A percentile compares a stretch with the other conserved stretches of the same genome.
Evolutionary conservation across 169 alveolate species (phyloP).

Genomic region (Amoebophrya sp.): DNA sequence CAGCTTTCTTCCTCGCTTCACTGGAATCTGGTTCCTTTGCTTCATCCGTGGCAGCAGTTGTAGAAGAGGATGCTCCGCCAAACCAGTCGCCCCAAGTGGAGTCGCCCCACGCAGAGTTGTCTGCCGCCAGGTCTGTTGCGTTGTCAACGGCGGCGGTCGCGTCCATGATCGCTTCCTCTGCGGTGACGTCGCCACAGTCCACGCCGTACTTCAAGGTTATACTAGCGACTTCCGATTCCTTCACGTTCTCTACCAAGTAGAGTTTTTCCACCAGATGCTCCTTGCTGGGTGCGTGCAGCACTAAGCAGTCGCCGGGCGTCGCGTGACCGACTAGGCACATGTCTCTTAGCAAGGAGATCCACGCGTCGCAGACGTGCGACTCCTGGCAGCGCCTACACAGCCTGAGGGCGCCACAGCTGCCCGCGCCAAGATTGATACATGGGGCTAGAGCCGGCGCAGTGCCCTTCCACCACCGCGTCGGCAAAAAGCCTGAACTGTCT

Average conservation of each 20-base stretch:
- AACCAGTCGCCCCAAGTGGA: neutral
- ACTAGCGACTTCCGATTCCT: neutral
- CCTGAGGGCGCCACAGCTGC: neutral
- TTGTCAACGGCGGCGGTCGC: neutral
- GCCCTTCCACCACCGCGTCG: too few relatives aligned
- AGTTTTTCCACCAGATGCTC: neutral
- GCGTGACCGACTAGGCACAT: neutral
- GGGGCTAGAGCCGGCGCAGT: too few relatives aligned
- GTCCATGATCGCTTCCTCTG: neutral
- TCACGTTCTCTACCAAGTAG: neutral
- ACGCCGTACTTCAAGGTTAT: neutral
- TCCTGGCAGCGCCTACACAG: neutral
- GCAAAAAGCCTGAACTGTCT: too few relatives aligned
- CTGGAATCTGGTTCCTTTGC: too few relatives aligned
- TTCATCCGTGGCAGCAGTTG: too few relatives aligned
- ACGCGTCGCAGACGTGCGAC: slow-evolving; percentile 26
- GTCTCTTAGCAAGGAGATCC: neutral
- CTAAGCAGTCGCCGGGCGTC: neutral
- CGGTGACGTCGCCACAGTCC: neutral
- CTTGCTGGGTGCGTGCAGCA: neutral
- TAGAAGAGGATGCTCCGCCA: neutral
- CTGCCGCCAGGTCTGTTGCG: neutral
- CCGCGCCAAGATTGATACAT: neutral
- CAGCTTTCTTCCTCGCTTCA: neutral
- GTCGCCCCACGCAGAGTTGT: neutral